Evolutionary conservation across 805 yeast species (phyloP).

Genomic region (Saccharomycopsis selenospora): DNA sequence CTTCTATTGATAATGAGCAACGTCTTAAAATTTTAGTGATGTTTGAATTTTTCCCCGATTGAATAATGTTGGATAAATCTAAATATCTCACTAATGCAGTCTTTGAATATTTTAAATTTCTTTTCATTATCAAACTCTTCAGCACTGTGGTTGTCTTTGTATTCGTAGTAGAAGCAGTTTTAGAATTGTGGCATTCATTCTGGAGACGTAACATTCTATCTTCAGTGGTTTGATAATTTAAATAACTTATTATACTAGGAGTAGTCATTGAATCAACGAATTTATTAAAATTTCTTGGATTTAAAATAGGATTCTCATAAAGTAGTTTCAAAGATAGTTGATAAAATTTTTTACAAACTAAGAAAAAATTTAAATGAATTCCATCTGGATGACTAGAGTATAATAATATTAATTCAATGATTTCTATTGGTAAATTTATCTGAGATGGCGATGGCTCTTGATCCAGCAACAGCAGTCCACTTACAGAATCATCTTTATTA

Average conservation of each 20-base stretch:
- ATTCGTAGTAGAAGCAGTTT: not conserved
- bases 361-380: slow-evolving; percentile 42
- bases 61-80: slow-evolving; percentile 75
- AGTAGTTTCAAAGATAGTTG: slow-evolving; percentile 52
- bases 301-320: slow-evolving; percentile 56
- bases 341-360: slow-evolving; percentile 59
- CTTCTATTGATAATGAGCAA: slow-evolving; percentile 55
- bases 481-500: not conserved
- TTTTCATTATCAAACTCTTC: slow-evolving; percentile 19
- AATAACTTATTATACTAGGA: slow-evolving; percentile 26
- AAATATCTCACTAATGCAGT: slow-evolving; percentile 58
- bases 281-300: slow-evolving; percentile 56
- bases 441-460: not conserved
- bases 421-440: slow-evolving; percentile 40
- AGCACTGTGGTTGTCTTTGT: not conserved
- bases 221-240: slow-evolving; percentile 10
- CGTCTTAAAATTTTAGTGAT: slow-evolving; percentile 78
- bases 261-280: slow-evolving; percentile 65
- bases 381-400: slow-evolving; percentile 26
- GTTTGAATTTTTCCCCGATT: slow-evolving; percentile 85
- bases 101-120: slow-evolving; percentile 27
- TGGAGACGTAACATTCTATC: not conserved
- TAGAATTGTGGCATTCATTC: too few relatives aligned
- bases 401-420: slow-evolving; percentile 36
- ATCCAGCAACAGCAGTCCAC: not conserved